A percentile compares a stretch with the other conserved stretches of the same genome.
phyloP scores from a whole-genome alignment of 2,329 filamentous ascomycete species.

The Fusarium miscanthi region DNA sequence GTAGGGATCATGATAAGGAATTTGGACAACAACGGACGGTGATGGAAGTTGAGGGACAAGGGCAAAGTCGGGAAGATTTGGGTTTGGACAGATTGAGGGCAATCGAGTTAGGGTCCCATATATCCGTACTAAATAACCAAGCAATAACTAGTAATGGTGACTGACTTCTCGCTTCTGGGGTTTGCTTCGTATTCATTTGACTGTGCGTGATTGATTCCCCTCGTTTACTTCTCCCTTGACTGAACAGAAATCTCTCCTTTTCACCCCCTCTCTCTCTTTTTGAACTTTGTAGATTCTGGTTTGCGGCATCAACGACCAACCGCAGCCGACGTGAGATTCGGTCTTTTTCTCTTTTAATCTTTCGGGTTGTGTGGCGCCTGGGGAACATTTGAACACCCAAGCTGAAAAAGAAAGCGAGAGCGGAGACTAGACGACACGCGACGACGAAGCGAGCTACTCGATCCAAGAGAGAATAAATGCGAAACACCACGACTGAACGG shows the following conservation, averaged over 20 bases:
- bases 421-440: slow-evolving; percentile 26
- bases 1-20: slow-evolving; percentile 42
- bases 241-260: slow-evolving; percentile 3
- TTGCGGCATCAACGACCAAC: slow-evolving; percentile 6
- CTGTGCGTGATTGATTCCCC: slow-evolving; percentile 21
- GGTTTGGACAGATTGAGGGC: slow-evolving; percentile 16
- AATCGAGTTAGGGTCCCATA: slow-evolving; percentile 33
- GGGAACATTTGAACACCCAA: slow-evolving; percentile 15
- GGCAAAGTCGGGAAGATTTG: slow-evolving; percentile 15
- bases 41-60: slow-evolving; percentile 7
- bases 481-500: slow-evolving; percentile 18
- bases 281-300: slow-evolving; percentile 4
- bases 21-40: slow-evolving; percentile 20
- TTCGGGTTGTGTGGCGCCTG: slow-evolving; percentile 18
- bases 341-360: slow-evolving; percentile 7
- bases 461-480: slow-evolving; percentile 11
- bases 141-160: slow-evolving; percentile 9
- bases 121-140: slow-evolving; percentile 5
- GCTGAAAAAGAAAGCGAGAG: slow-evolving; percentile 22
- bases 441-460: slow-evolving; percentile 10
- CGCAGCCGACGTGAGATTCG: slow-evolving; percentile 3
- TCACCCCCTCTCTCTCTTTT: slow-evolving; percentile 26
- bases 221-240: slow-evolving; percentile 31
- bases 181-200: slow-evolving; percentile 39
- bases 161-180: slow-evolving; percentile 36